Conservation (phyloP, 2,329 filamentous ascomycete species). For the Lecanicillium sp. region DNA sequence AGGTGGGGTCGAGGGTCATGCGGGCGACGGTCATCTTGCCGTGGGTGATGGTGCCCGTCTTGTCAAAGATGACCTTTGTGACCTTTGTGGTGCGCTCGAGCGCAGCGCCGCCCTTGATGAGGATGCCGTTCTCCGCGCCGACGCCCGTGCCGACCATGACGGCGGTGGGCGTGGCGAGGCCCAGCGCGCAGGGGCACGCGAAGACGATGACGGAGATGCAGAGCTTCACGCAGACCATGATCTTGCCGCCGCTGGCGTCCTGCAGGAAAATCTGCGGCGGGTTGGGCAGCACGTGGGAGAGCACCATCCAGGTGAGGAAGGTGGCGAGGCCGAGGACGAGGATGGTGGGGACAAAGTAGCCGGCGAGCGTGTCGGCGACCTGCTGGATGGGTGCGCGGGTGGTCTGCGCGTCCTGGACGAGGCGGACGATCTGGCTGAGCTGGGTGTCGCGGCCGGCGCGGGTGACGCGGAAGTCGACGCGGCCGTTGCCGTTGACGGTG, state of each 20-base stretch:
- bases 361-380: constrained; percentile 83
- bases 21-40: constrained; percentile 92
- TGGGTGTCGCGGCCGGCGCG: constrained; percentile 92
- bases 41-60: constrained; percentile 90
- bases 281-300: constrained; percentile 76
- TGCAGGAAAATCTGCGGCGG: constrained; percentile 86
- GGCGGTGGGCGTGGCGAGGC: constrained; percentile 88
- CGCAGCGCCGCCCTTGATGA: constrained; percentile 95
- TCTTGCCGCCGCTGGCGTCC: constrained; percentile 74
- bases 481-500: constrained; percentile 89
- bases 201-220: constrained; percentile 99
- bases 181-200: constrained; percentile 94
- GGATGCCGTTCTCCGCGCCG: constrained; percentile 88
- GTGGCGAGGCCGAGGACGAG: constrained; percentile 77
- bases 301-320: constrained; percentile 88
- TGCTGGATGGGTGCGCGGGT: constrained; percentile 90
- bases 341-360: constrained; percentile 90
- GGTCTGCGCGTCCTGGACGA: constrained; percentile 97
- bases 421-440: constrained; percentile 93
- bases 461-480: constrained; percentile 87
- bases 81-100: constrained; percentile 87
- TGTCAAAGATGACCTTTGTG: constrained; percentile 86
- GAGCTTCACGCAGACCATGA: constrained; percentile 95
- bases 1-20: constrained; percentile 58
- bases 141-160: constrained; percentile 99